Percentiles rank a stretch among this genome's conserved stretches.
These are phyloP conservation scores for Stentor coeruleus DNA, from an alignment of 73 alveolate species.

Conservation along the genomic window DNA sequence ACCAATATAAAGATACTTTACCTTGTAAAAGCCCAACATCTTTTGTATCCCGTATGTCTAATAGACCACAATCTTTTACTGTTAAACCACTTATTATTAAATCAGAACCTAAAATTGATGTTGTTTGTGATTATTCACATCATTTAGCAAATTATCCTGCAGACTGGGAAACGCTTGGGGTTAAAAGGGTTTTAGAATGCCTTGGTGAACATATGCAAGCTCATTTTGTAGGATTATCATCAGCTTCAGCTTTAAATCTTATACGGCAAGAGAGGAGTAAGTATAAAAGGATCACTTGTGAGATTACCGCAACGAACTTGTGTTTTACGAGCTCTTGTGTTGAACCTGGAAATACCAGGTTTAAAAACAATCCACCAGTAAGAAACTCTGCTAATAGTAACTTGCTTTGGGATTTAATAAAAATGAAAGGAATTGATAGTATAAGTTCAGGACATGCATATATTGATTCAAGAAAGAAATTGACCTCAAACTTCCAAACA, in stretches of 20 bases:
- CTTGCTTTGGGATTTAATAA: conserved; percentile 4
- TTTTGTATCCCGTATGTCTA: neutral
- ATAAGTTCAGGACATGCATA: neutral
- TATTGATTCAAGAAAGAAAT: neutral
- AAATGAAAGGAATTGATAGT: conserved; percentile 23
- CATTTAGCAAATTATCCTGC: conserved; percentile 17
- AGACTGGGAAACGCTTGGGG: conserved; percentile 24
- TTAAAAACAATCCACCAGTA: neutral
- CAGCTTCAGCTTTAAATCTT: neutral
- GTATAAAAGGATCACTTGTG: neutral
- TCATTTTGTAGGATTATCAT: neutral
- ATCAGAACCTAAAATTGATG: neutral
- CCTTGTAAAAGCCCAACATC: neutral
- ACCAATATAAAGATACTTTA: neutral
- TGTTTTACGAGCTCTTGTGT: conserved; percentile 12
- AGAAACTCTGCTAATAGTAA: neutral
- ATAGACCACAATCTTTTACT: neutral
- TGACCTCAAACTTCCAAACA: neutral
- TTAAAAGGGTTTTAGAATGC: neutral
- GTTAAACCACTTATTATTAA: neutral
- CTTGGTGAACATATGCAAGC: neutral
- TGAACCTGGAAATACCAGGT: conserved; percentile 23
- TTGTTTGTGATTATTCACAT: neutral
- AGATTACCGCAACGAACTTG: neutral
- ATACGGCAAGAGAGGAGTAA: neutral